These are phyloP conservation scores for Elsinoe arachidis DNA, from an alignment of 2,329 filamentous ascomycete species.

Conservation along the genomic window DNA sequence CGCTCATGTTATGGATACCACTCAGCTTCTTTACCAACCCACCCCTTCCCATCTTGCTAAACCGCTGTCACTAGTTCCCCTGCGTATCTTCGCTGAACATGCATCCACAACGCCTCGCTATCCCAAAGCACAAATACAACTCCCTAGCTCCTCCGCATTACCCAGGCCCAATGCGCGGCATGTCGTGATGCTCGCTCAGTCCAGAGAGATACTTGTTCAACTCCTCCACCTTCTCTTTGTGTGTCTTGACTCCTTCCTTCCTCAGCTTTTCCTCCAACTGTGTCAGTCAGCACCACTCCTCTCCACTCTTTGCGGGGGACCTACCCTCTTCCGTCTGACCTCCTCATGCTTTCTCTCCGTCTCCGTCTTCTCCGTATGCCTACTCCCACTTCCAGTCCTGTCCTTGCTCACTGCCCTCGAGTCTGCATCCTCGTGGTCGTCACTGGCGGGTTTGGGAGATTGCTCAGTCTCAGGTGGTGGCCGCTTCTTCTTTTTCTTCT, in stretches of 20 bases:
- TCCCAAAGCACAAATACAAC: neutral
- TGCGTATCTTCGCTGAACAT: neutral
- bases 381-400: constrained; percentile 20
- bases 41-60: no score
- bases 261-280: constrained; percentile 75
- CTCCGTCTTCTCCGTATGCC: constrained; percentile 60
- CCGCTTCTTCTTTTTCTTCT: constrained; percentile 50
- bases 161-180: constrained; percentile 56
- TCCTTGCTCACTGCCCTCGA: constrained; percentile 28
- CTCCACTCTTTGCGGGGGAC: constrained; percentile 27
- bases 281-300: constrained; percentile 4
- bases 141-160: constrained; percentile 34
- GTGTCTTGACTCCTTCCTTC: constrained; percentile 83
- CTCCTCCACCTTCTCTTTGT: constrained; percentile 94
- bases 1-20: neutral
- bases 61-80: no score
- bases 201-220: constrained; percentile 87
- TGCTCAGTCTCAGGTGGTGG: constrained; percentile 25
- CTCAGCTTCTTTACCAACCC: neutral
- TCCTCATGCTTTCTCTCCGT: constrained; percentile 77
- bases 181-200: constrained; percentile 95
- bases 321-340: constrained; percentile 66
- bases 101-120: constrained; percentile 6
- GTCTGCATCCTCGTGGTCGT: constrained; percentile 15
- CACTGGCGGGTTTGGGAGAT: constrained; percentile 5